A percentile compares a stretch with the other conserved stretches of the same genome.
phyloP scores from a whole-genome alignment of 2,329 filamentous ascomycete genomes.

The Cladophialophora exuberans region DNA sequence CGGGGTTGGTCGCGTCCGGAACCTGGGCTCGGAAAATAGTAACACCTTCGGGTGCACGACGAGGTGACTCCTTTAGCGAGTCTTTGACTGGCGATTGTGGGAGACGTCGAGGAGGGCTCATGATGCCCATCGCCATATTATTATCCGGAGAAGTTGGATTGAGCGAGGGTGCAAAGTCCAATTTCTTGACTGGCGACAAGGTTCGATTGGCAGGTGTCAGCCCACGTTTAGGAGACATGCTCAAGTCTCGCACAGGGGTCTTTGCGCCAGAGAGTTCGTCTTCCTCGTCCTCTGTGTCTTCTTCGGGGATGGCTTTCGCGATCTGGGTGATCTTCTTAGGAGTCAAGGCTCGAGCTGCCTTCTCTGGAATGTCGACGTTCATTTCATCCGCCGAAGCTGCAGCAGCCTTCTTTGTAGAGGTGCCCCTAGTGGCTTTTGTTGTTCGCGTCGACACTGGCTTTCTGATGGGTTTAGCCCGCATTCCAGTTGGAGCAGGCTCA shows the following conservation, averaged over 20 bases:
- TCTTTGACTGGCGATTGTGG: constrained; percentile 50
- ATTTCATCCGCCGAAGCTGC: constrained; percentile 9
- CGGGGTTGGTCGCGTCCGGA: constrained; percentile 10
- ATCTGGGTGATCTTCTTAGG: constrained; percentile 54
- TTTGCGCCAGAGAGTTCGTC: constrained; percentile 47
- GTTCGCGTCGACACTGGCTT: constrained; percentile 41
- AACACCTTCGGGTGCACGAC: constrained; percentile 36
- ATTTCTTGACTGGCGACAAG: constrained; percentile 43
- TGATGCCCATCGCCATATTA: constrained; percentile 41
- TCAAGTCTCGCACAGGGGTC: constrained; percentile 38
- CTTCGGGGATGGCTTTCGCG: constrained; percentile 44
- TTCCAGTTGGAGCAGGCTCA: constrained; percentile 39
- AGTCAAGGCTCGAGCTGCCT: constrained; percentile 44
- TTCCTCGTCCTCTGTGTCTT: constrained; percentile 40
- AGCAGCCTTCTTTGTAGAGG: constrained; percentile 25
- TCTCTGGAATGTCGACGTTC: constrained; percentile 28
- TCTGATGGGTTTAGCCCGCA: constrained; percentile 52
- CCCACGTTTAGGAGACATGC: constrained; percentile 40
- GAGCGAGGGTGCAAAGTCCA: constrained; percentile 39
- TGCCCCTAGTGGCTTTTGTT: constrained; percentile 36
- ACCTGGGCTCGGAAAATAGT: constrained; percentile 25
- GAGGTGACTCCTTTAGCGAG: constrained; percentile 46
- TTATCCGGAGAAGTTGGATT: constrained; percentile 35
- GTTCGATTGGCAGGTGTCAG: constrained; percentile 33
- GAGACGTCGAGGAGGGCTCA: constrained; percentile 50